phyloP scores from a whole-genome alignment of 371 early-diverging fungal genomes.

The Apophysomyces elegans region DNA sequence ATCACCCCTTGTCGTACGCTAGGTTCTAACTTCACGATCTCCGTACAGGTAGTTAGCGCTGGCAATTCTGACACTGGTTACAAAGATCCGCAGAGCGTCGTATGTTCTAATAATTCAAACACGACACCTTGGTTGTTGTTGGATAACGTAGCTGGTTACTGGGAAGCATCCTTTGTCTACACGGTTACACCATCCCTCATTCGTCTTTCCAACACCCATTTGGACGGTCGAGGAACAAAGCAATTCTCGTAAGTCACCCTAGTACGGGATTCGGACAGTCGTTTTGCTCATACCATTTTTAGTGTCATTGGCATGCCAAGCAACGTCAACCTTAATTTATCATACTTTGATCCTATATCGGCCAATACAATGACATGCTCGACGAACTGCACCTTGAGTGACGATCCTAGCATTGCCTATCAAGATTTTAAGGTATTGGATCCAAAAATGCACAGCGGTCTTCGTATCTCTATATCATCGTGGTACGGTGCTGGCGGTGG shows the following conservation, averaged over 20 bases:
- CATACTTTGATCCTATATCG: constrained; percentile 66
- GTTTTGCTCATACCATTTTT: not conserved
- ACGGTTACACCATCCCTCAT: constrained; percentile 68
- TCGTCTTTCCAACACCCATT: constrained; percentile 66
- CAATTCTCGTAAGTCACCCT: constrained; percentile 55
- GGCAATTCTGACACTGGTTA: constrained; percentile 35
- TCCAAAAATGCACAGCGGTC: constrained; percentile 49
- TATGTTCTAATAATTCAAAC: constrained; percentile 51
- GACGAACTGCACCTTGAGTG: constrained; percentile 61
- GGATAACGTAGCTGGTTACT: constrained; percentile 67
- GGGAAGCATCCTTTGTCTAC: constrained; percentile 64
- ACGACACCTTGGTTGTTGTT: constrained; percentile 64
- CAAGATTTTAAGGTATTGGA: constrained; percentile 67
- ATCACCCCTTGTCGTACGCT: constrained; percentile 3
- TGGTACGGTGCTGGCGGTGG: constrained; percentile 83
- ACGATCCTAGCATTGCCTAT: constrained; percentile 42
- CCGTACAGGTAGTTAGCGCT: constrained; percentile 11
- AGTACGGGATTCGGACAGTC: constrained; percentile 6
- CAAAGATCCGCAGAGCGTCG: constrained; percentile 48
- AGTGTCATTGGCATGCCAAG: constrained; percentile 50
- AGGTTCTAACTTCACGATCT: constrained; percentile 12
- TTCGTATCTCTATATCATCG: constrained; percentile 65
- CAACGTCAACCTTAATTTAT: constrained; percentile 54
- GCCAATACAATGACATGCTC: constrained; percentile 51
- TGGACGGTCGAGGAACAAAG: constrained; percentile 67